phyloP scores from a whole-genome alignment of 176 grass and related monocot species.

The Bolboschoenus planiculmis region DNA sequence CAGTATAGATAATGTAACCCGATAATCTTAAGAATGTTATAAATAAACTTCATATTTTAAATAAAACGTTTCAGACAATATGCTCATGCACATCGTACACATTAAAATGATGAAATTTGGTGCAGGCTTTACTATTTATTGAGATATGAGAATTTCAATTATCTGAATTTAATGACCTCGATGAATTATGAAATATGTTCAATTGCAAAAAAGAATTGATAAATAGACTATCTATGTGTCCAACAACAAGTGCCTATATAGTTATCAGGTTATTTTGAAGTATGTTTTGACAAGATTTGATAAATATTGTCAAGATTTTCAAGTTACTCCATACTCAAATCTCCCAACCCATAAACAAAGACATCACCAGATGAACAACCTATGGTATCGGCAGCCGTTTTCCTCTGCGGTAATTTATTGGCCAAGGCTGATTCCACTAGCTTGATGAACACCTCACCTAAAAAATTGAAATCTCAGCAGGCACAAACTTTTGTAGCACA shows the following conservation, averaged over 20 bases:
- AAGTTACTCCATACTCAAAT: neutral
- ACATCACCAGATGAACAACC: conserved; percentile 31
- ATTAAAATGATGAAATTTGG: neutral
- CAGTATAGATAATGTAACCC: no score
- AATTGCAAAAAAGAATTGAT: neutral
- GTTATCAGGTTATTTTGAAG: neutral
- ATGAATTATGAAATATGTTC: neutral
- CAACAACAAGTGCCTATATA: neutral
- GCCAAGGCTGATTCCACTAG: conserved; percentile 35
- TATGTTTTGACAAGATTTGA: neutral
- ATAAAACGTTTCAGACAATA: no score
- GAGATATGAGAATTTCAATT: neutral
- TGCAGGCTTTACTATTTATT: neutral
- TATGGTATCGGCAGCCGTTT: conserved; percentile 26
- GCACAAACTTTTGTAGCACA: neutral
- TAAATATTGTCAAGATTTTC: neutral
- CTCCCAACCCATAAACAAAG: neutral
- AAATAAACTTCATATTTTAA: no score
- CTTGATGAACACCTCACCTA: conserved; percentile 47
- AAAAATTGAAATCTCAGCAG: neutral
- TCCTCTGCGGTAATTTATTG: conserved; percentile 30
- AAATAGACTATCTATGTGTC: neutral
- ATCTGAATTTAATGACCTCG: no score
- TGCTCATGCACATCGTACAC: no score
- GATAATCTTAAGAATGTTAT: no score